phyloP scores from a whole-genome alignment of 768 basidiomycete genomes.

The Suillus spraguei region DNA sequence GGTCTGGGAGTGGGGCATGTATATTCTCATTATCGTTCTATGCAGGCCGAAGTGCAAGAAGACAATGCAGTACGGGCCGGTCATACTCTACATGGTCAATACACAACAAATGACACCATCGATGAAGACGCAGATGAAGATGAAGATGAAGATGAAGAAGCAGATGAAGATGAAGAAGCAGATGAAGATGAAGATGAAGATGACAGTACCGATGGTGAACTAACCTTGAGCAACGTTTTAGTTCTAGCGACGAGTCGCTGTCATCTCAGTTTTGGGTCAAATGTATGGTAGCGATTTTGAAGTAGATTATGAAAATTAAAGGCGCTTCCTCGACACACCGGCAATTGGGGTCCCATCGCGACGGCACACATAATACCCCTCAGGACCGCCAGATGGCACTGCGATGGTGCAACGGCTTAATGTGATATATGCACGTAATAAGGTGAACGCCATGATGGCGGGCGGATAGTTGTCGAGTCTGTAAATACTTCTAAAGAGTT shows the following conservation, averaged over 20 bases:
- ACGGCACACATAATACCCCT: too few relatives aligned
- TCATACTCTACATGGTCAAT: neutral
- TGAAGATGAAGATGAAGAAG: neutral
- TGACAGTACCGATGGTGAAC: too few relatives aligned
- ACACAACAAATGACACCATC: neutral
- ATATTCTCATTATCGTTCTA: neutral
- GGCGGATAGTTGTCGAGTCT: neutral
- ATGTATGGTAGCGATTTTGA: neutral
- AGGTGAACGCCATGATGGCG: neutral
- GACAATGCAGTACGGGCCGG: neutral
- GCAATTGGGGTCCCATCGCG: too few relatives aligned
- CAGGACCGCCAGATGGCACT: too few relatives aligned
- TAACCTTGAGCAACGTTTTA: too few relatives aligned
- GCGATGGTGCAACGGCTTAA: too few relatives aligned
- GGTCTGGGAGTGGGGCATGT: slow-evolving; percentile 10
- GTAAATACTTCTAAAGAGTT: neutral
- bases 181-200: too few relatives aligned
- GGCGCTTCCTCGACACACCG: neutral
- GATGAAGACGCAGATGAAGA: neutral
- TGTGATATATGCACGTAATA: too few relatives aligned
- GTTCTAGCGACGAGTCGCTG: neutral
- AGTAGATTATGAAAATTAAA: neutral
- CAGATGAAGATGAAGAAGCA: neutral
- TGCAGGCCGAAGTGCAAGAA: neutral
- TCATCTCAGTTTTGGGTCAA: neutral